These are phyloP conservation scores for Aureobasidium sp. DNA, from an alignment of 2,329 filamentous ascomycete genomes.

Conservation along the genomic window DNA sequence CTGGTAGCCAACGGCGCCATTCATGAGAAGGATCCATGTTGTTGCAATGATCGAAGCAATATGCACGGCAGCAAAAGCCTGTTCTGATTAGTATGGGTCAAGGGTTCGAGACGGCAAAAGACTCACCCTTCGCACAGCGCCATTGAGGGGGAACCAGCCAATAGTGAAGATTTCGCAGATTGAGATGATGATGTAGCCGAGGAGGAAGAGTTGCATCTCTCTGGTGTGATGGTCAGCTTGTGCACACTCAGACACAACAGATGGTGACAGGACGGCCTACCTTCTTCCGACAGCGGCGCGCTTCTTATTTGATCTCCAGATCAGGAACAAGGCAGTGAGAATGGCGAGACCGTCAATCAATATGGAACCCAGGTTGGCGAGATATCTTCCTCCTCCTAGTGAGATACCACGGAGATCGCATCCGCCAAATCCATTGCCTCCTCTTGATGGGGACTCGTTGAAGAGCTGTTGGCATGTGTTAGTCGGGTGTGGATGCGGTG, in stretches of 20 bases:
- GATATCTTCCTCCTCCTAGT: slow-evolving; percentile 55
- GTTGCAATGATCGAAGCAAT: slow-evolving; percentile 84
- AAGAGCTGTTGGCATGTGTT: slow-evolving; percentile 52
- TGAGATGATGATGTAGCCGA: slow-evolving; percentile 77
- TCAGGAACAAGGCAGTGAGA: slow-evolving; percentile 54
- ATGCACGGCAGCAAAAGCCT: slow-evolving; percentile 87
- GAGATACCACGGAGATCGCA: slow-evolving; percentile 72
- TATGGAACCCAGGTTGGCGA: slow-evolving; percentile 91
- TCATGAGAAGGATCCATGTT: slow-evolving; percentile 89
- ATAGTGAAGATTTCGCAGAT: slow-evolving; percentile 97
- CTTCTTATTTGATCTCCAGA: slow-evolving; percentile 80
- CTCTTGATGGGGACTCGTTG: slow-evolving; percentile 51
- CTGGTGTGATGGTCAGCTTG: slow-evolving; percentile 40
- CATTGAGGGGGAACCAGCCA: slow-evolving; percentile 73
- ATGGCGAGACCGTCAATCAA: slow-evolving; percentile 75
- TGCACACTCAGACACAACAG: neutral
- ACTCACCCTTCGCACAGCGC: slow-evolving; percentile 63
- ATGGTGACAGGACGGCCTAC: slow-evolving; percentile 43
- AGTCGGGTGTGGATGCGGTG: slow-evolving; percentile 23
- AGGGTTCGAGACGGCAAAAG: neutral
- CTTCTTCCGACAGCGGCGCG: slow-evolving; percentile 88
- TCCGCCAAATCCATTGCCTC: slow-evolving; percentile 54
- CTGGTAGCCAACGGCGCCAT: slow-evolving; percentile 88
- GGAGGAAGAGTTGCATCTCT: slow-evolving; percentile 92
- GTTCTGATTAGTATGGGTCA: neutral